A percentile compares a stretch with the other conserved stretches of the same genome.
phyloP scores from a whole-genome alignment of 2,329 filamentous ascomycete genomes.

The Colletotrichum horii region DNA sequence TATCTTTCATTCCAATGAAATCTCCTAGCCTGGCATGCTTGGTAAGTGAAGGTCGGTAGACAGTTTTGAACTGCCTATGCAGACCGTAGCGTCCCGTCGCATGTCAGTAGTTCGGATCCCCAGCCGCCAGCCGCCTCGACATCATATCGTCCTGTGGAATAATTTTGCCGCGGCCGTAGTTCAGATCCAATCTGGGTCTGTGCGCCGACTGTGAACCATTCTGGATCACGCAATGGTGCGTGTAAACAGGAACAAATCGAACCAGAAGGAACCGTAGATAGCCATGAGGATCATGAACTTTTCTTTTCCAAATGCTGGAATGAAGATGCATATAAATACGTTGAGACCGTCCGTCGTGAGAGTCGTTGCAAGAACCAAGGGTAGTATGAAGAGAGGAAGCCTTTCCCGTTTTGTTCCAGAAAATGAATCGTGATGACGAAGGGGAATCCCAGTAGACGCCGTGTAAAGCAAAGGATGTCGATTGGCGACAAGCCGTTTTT shows the following conservation, averaged over 20 bases:
- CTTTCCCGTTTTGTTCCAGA: conserved; percentile 29
- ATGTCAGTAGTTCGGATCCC: neutral
- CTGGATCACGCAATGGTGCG: neutral
- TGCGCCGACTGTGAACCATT: neutral
- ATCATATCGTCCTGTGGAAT: neutral
- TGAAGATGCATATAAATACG: conserved; percentile 18
- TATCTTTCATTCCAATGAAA: conserved; percentile 4
- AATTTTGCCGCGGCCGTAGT: neutral
- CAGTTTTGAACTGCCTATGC: neutral
- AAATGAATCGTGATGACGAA: conserved; percentile 30
- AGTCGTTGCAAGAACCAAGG: conserved; percentile 21
- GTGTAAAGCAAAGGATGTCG: conserved; percentile 24
- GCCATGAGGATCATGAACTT: conserved; percentile 6
- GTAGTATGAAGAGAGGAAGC: conserved; percentile 20
- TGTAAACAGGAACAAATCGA: neutral
- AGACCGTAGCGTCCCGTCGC: neutral
- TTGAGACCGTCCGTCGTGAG: conserved; percentile 22
- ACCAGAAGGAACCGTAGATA: neutral
- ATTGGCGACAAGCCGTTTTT: conserved; percentile 21
- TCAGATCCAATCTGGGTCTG: neutral
- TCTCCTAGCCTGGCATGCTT: neutral
- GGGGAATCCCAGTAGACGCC: conserved; percentile 31
- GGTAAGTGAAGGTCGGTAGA: neutral
- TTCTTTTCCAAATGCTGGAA: conserved; percentile 10
- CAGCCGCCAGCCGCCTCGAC: neutral